phyloP scores from a whole-genome alignment of 2,329 filamentous ascomycete species.

The Myriosclerotinia curreyana region DNA sequence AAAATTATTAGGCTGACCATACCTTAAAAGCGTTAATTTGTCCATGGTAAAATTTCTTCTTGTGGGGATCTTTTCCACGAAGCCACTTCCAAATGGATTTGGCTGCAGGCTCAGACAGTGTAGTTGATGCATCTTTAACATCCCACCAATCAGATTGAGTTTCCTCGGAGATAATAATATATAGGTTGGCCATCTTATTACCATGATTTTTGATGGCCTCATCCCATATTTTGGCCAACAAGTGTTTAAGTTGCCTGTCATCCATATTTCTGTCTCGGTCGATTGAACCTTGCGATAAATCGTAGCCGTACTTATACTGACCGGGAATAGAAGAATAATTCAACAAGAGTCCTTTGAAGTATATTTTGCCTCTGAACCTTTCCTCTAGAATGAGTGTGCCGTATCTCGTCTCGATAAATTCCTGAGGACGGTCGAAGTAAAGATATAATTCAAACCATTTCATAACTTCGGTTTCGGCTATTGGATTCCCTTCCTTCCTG shows the following conservation, averaged over 20 bases:
- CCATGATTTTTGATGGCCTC: slow-evolving; percentile 11
- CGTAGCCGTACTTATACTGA: slow-evolving; percentile 26
- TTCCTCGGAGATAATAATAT: slow-evolving; percentile 31
- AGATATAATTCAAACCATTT: slow-evolving; percentile 27
- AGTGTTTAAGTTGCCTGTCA: slow-evolving; percentile 12
- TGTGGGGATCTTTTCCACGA: neutral
- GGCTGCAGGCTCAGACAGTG: slow-evolving; percentile 23
- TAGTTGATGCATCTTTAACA: slow-evolving; percentile 21
- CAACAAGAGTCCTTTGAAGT: slow-evolving; percentile 28
- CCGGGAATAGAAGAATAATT: neutral
- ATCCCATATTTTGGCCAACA: slow-evolving; percentile 27
- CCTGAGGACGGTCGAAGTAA: slow-evolving; percentile 22
- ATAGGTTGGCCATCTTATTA: slow-evolving; percentile 20
- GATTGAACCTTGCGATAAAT: slow-evolving; percentile 21
- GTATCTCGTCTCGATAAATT: slow-evolving; percentile 17
- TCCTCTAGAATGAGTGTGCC: slow-evolving; percentile 25
- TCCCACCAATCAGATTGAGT: slow-evolving; percentile 25
- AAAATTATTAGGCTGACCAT: neutral
- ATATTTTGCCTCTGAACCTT: slow-evolving; percentile 22
- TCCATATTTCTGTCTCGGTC: slow-evolving; percentile 28
- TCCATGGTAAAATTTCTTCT: slow-evolving; percentile 23
- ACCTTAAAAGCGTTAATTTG: slow-evolving; percentile 19
- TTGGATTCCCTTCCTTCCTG: neutral
- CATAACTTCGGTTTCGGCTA: slow-evolving; percentile 9
- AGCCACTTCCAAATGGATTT: slow-evolving; percentile 29